Percentiles rank a stretch among this genome's conserved stretches.
Conservation (phyloP, 2,329 filamentous ascomycete genomes). For the Cladosporium sp. region DNA sequence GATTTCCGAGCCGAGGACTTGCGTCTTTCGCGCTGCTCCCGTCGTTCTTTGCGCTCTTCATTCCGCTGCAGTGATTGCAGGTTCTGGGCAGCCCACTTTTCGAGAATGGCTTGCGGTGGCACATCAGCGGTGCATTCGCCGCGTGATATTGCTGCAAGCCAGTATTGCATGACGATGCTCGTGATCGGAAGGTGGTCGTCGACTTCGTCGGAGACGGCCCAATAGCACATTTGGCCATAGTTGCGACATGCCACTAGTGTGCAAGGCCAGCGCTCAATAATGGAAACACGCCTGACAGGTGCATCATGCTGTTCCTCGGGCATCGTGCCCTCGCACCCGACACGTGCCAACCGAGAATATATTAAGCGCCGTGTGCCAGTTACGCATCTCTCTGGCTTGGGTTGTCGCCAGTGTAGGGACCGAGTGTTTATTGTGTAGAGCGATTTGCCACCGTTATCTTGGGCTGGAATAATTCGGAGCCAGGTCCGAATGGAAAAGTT, state of each 20-base stretch:
- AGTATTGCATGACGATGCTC: conserved; percentile 14
- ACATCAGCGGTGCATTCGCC: conserved; percentile 2
- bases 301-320: background rate
- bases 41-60: background rate
- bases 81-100: conserved; percentile 5
- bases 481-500: background rate
- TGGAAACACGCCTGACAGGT: background rate
- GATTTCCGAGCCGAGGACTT: background rate
- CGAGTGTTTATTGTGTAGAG: background rate
- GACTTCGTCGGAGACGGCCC: background rate
- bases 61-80: background rate
- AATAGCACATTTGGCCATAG: conserved; percentile 18
- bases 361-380: background rate
- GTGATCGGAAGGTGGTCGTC: conserved; percentile 8
- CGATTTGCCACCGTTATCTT: conserved; percentile 1
- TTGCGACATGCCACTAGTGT: background rate
- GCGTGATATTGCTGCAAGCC: conserved; percentile 13
- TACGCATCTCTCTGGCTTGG: background rate
- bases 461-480: background rate
- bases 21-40: background rate
- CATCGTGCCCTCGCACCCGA: conserved; percentile 5
- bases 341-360: background rate
- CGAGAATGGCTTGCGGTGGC: conserved; percentile 1
- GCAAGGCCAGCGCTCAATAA: conserved; percentile 20
- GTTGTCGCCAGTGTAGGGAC: background rate